A percentile compares a stretch with the other conserved stretches of the same genome.
These are phyloP conservation scores for Orbilia brochopaga DNA, from an alignment of 2,329 filamentous ascomycete genomes.

Conservation along the genomic window DNA sequence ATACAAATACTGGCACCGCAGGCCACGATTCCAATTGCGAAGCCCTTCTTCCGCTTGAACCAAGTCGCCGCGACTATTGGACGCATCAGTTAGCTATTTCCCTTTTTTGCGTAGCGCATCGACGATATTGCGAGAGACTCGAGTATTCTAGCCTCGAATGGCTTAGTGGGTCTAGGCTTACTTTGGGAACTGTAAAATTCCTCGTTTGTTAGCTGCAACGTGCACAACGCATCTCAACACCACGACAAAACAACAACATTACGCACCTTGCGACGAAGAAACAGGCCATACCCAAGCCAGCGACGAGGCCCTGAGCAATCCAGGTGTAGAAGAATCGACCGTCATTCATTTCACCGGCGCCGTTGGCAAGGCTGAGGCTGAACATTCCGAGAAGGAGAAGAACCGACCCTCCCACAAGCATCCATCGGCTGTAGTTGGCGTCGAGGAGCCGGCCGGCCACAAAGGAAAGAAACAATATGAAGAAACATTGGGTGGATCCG, in stretches of 20 bases:
- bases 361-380: conserved; percentile 38
- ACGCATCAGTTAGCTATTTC: neutral
- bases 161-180: conserved; percentile 12
- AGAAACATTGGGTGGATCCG: conserved; percentile 45
- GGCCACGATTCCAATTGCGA: conserved; percentile 46
- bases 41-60: conserved; percentile 49
- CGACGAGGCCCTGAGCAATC: conserved; percentile 31
- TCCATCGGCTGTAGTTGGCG: conserved; percentile 40
- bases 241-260: neutral
- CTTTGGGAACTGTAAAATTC: conserved; percentile 33
- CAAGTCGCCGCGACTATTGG: conserved; percentile 42
- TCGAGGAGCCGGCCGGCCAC: conserved; percentile 41
- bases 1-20: conserved; percentile 45
- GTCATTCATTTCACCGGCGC: conserved; percentile 8
- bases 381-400: conserved; percentile 30
- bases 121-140: too few relatives aligned
- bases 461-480: conserved; percentile 46
- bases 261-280: conserved; percentile 45
- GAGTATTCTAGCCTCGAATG: neutral
- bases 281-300: conserved; percentile 43
- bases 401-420: conserved; percentile 30
- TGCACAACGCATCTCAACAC: conserved; percentile 21
- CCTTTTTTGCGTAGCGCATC: neutral
- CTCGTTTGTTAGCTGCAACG: conserved; percentile 23
- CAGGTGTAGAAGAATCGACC: conserved; percentile 28